A percentile compares a stretch with the other conserved stretches of the same genome.
phyloP scores from a whole-genome alignment of 1,139 yeast species.

The Lodderomyces pseudojiufengensis region DNA sequence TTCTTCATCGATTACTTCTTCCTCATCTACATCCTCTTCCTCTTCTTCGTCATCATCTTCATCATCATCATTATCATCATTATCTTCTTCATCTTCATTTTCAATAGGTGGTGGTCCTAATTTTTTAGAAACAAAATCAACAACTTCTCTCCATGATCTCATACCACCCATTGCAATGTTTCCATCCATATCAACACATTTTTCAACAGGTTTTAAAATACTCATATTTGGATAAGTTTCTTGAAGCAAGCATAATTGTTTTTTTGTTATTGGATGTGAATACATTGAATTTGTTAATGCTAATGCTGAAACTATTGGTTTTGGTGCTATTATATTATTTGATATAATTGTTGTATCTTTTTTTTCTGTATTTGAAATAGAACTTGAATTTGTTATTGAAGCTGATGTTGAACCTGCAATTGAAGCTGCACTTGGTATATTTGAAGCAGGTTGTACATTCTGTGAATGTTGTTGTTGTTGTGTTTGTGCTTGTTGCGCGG shows the following conservation, averaged over 20 bases:
- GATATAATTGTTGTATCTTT: constrained; percentile 19
- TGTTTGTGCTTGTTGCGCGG: too few relatives aligned
- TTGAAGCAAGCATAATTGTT: constrained; percentile 21
- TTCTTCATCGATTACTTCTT: constrained; percentile 14
- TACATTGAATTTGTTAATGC: constrained; percentile 30
- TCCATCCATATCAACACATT: constrained; percentile 29
- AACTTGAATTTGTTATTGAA: background rate
- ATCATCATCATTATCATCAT: constrained; percentile 14
- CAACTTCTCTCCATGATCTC: constrained; percentile 31
- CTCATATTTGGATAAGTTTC: constrained; percentile 28
- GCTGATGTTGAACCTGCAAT: too few relatives aligned
- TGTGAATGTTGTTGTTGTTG: constrained; percentile 4
- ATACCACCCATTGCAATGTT: constrained; percentile 33
- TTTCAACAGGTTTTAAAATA: constrained; percentile 29
- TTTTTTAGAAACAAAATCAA: constrained; percentile 24
- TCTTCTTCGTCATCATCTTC: constrained; percentile 15
- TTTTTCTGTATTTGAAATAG: constrained; percentile 9
- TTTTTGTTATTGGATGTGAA: constrained; percentile 28
- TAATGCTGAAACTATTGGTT: constrained; percentile 27
- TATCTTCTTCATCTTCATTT: constrained; percentile 21
- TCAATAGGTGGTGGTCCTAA: constrained; percentile 22
- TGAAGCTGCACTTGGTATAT: too few relatives aligned
- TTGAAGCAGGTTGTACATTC: too few relatives aligned
- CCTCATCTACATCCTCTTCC: constrained; percentile 13
- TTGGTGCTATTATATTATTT: constrained; percentile 19